Percentiles rank a stretch among this genome's conserved stretches.
phyloP scores from a whole-genome alignment of 2,329 filamentous ascomycete species.

The Trichoderma guizhouense region DNA sequence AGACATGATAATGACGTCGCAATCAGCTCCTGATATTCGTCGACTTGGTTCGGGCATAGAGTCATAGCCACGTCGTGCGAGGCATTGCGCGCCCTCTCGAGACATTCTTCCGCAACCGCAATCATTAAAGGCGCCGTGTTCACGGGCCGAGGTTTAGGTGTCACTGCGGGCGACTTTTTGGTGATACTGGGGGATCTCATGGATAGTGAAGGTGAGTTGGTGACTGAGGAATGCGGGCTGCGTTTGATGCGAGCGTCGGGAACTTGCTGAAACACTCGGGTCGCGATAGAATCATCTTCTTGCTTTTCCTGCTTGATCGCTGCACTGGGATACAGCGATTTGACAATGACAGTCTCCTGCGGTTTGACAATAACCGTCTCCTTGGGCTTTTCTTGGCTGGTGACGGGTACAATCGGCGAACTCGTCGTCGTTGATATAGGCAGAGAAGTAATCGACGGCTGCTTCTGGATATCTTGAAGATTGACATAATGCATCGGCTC shows the following conservation, averaged over 20 bases:
- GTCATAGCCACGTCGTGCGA: constrained; percentile 45
- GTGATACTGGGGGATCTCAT: constrained; percentile 39
- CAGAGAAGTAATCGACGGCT: constrained; percentile 27
- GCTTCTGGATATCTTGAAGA: constrained; percentile 37
- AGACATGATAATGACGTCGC: constrained; percentile 70
- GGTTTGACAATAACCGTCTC: constrained; percentile 16
- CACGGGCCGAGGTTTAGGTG: constrained; percentile 40
- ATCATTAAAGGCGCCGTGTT: constrained; percentile 61
- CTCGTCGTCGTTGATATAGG: constrained; percentile 27
- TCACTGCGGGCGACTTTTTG: constrained; percentile 41
- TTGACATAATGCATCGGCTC: constrained; percentile 36
- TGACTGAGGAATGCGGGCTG: constrained; percentile 39
- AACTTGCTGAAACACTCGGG: constrained; percentile 18
- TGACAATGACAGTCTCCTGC: constrained; percentile 13
- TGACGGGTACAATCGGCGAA: neutral
- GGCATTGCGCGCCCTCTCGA: constrained; percentile 59
- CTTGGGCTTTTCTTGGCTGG: constrained; percentile 8
- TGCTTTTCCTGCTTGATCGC: constrained; percentile 17
- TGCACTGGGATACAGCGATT: neutral
- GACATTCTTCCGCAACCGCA: constrained; percentile 73
- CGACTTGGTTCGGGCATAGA: constrained; percentile 43
- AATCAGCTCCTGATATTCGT: constrained; percentile 69
- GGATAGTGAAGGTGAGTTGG: constrained; percentile 42
- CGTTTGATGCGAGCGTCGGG: constrained; percentile 29
- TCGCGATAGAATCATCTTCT: constrained; percentile 18